Base-by-base conservation (phyloP, 2,329 filamentous ascomycete genomes). In the Hansfordia pulvinata region DNA sequence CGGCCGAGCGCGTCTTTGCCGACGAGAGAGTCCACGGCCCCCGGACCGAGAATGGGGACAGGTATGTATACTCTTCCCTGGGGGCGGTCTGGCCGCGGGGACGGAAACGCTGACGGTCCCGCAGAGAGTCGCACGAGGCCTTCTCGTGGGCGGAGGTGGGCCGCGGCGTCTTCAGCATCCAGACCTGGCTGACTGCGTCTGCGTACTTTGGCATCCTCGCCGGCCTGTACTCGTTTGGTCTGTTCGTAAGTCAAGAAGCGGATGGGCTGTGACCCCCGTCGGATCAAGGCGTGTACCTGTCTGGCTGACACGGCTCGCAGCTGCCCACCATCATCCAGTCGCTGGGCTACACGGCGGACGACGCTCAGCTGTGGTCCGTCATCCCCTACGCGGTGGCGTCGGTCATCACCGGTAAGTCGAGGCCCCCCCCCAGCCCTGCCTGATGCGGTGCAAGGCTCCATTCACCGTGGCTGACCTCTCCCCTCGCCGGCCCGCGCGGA, bases 261-360 rank as follows among this genome's bases (percentile, higher is more conserved):
- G n/a, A n/a, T n/a, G n/a, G n/a, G n/a, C n/a, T n/a, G n/a, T n/a
- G n/a, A n/a, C n/a, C n/a, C n/a, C n/a, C n/a, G n/a, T n/a, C n/a
- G n/a, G n/a, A n/a, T n/a, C n/a, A n/a, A n/a, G n/a, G n/a, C n/a
- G n/a, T n/a, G n/a, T n/a, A n/a, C n/a, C n/a, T n/a, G n/a, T n/a
- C n/a, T n/a, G n/a, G n/a, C n/a, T n/a, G n/a, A n/a, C 12, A 26
- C 27, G 8, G 6, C 12, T 4, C 23, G 5, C 6, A 69, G 64
- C 52, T 78, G 0, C 73, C 73, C 0, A 77, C 72, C 0, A 78
- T 78, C 34, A 69, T 78, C 41, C 54, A 64, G 33, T 62, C 60
- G n/a, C 47, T 71, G 10, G 64, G 64, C 2, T 58, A 58, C 31
- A 61, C 64, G 15, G 52, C 67, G 8, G 68, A 74, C 39, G 47